Evolutionary conservation across 306 rosid species (phyloP).

Genomic region (Inga leiocalycina): DNA sequence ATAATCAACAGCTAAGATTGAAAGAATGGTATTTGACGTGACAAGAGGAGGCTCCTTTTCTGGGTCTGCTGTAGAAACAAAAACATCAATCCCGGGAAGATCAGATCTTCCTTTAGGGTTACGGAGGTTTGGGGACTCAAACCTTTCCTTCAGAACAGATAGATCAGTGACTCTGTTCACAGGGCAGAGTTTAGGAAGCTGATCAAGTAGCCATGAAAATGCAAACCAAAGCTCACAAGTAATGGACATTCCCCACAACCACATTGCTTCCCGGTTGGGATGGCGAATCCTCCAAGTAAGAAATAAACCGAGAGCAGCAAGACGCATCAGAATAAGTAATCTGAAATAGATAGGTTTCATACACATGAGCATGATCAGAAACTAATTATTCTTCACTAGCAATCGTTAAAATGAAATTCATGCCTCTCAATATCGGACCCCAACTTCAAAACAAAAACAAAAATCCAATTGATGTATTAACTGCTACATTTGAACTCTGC

Average conservation of each 20-base stretch:
- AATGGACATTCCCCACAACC: slow-evolving; percentile 88
- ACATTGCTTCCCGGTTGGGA: slow-evolving; percentile 78
- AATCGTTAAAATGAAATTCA: background rate
- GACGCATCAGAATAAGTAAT: slow-evolving; percentile 63
- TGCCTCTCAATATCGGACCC: background rate
- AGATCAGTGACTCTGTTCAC: slow-evolving; percentile 81
- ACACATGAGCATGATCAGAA: background rate
- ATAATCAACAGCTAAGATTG: slow-evolving; percentile 81
- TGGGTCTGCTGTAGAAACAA: slow-evolving; percentile 88
- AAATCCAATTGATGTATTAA: background rate
- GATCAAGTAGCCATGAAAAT: slow-evolving; percentile 82
- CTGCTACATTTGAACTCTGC: background rate
- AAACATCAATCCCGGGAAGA: slow-evolving; percentile 83
- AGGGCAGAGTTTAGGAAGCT: slow-evolving; percentile 87
- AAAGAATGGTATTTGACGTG: slow-evolving; percentile 83
- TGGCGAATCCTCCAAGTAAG: slow-evolving; percentile 85
- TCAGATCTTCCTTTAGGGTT: slow-evolving; percentile 86
- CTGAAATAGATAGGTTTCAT: slow-evolving; percentile 38
- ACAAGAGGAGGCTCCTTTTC: slow-evolving; percentile 93
- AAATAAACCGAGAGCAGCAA: slow-evolving; percentile 71
- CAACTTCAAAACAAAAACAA: background rate
- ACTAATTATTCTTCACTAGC: background rate
- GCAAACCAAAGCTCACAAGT: slow-evolving; percentile 90
- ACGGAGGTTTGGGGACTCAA: slow-evolving; percentile 76
- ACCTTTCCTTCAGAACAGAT: slow-evolving; percentile 66